Percentiles rank a stretch among this genome's conserved stretches.
These are phyloP conservation scores for Fusarium sp. DNA, from an alignment of 2,329 filamentous ascomycete species.

Conservation along the genomic window DNA sequence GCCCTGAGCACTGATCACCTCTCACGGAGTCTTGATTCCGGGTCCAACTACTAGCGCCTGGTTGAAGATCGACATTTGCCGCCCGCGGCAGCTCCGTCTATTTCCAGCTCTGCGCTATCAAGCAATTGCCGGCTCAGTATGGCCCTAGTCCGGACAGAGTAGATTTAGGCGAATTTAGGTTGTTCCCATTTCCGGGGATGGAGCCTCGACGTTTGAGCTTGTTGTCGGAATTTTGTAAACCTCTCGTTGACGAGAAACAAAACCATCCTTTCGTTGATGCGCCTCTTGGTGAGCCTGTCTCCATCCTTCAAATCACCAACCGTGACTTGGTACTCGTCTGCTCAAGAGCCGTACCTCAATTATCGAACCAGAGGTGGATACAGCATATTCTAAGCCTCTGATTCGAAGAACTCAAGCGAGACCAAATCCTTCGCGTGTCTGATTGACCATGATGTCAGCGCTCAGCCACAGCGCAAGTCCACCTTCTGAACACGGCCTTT, in stretches of 20 bases:
- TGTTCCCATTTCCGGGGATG: background rate
- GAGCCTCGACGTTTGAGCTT: background rate
- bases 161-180: slow-evolving; percentile 24
- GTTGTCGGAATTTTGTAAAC: background rate
- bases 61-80: slow-evolving; percentile 49
- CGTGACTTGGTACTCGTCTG: slow-evolving; percentile 1
- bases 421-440: slow-evolving; percentile 29
- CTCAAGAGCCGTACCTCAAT: slow-evolving; percentile 6
- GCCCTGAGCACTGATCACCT: slow-evolving; percentile 7
- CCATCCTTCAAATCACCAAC: background rate
- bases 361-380: slow-evolving; percentile 17
- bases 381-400: slow-evolving; percentile 1
- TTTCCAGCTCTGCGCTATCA: slow-evolving; percentile 39
- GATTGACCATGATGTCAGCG: slow-evolving; percentile 43
- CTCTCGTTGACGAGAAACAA: background rate
- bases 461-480: slow-evolving; percentile 36
- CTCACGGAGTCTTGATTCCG: slow-evolving; percentile 42
- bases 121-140: slow-evolving; percentile 44
- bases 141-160: slow-evolving; percentile 30
- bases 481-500: slow-evolving; percentile 36
- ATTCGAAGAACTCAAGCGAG: slow-evolving; percentile 35
- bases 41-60: slow-evolving; percentile 38
- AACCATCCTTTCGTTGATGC: background rate
- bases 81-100: slow-evolving; percentile 46
- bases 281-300: background rate